Conservation (phyloP, 345 rosid species). For the Syzygium grande region DNA sequence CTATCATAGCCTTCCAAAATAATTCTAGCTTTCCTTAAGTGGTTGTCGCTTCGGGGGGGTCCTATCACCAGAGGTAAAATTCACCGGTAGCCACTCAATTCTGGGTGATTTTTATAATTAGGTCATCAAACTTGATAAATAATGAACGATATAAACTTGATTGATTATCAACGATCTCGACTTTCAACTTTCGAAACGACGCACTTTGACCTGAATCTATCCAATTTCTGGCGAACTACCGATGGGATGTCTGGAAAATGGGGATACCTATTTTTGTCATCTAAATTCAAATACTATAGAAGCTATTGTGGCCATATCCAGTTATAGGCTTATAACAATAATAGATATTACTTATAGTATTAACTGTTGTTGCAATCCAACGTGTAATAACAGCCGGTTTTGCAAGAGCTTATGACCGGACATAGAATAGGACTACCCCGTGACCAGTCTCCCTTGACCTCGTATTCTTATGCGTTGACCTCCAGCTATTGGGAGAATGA, state of each 20-base stretch:
- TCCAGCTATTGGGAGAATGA: not conserved
- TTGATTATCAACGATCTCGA: not conserved
- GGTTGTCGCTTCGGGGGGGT: not conserved
- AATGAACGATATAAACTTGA: not conserved
- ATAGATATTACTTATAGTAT: not conserved
- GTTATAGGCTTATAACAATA: not conserved
- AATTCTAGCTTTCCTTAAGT: not conserved
- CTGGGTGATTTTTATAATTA: not conserved
- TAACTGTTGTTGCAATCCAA: too few relatives aligned
- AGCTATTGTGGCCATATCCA: not conserved
- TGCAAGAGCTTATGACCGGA: too few relatives aligned
- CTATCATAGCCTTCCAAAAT: not conserved
- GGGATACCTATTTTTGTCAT: not conserved
- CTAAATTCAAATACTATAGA: not conserved
- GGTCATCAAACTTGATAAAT: not conserved
- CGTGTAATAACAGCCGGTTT: too few relatives aligned
- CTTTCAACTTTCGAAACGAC: not conserved
- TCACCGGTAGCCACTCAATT: not conserved
- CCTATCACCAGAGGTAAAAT: not conserved
- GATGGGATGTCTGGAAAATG: not conserved
- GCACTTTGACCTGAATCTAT: not conserved
- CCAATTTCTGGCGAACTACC: not conserved
- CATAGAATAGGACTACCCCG: too few relatives aligned
- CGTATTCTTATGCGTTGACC: not conserved
- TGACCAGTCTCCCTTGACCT: not conserved